phyloP scores from a whole-genome alignment of 345 rosid genomes.

The Aquilaria sinensis region DNA sequence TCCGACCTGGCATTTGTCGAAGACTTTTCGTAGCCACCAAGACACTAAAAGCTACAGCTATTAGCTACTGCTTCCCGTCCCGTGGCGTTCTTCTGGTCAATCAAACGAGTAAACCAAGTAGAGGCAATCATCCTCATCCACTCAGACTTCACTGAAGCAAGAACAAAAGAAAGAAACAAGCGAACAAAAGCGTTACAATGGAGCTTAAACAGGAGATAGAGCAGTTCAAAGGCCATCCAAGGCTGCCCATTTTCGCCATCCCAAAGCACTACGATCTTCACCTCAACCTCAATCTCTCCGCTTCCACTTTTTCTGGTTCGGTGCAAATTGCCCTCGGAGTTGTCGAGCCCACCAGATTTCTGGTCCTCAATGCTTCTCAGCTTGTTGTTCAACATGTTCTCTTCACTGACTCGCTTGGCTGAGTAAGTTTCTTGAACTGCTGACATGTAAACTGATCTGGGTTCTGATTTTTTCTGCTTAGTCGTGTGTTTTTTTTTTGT shows the following conservation, averaged over 20 bases:
- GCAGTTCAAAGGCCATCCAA: constrained; percentile 19
- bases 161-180: neutral
- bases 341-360: constrained; percentile 22
- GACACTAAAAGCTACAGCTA: too few species aligned
- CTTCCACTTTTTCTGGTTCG: constrained; percentile 30
- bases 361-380: constrained; percentile 35
- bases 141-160: neutral
- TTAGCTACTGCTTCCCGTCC: too few species aligned
- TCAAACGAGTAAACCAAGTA: too few species aligned
- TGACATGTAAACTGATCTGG: neutral
- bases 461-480: neutral
- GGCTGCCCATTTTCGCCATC: constrained; percentile 14
- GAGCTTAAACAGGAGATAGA: constrained; percentile 7
- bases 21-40: too few species aligned
- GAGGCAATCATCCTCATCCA: too few species aligned
- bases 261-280: constrained; percentile 21
- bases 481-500: neutral
- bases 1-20: too few species aligned
- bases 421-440: constrained; percentile 12
- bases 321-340: constrained; percentile 18
- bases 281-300: constrained; percentile 22
- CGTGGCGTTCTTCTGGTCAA: too few species aligned
- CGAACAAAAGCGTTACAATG: neutral
- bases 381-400: constrained; percentile 23
- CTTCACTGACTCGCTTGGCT: constrained; percentile 24